Percentiles rank a stretch among this genome's conserved stretches.
phyloP scores from a whole-genome alignment of 495 filamentous ascomycete species.

The Penicillium waksmanii region DNA sequence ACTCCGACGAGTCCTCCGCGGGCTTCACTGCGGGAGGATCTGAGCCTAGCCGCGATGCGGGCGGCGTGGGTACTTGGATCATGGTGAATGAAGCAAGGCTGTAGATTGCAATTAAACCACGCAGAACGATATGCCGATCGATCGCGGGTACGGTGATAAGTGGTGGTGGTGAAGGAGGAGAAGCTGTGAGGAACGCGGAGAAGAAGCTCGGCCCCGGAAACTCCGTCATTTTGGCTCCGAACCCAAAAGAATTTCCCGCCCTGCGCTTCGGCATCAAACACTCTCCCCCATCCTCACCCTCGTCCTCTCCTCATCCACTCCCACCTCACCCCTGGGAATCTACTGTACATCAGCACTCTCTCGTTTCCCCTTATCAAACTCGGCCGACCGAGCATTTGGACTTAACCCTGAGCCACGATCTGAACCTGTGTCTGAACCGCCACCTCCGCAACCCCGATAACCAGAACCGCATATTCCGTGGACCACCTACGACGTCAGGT shows the following conservation, averaged over 20 bases:
- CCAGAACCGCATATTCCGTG: constrained; percentile 4
- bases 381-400: no score
- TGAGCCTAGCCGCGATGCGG: constrained; percentile 39
- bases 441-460: constrained; percentile 9
- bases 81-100: constrained; percentile 21
- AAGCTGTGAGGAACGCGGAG: constrained; percentile 12
- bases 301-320: constrained; percentile 4
- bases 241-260: constrained; percentile 48
- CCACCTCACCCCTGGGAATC: constrained; percentile 10
- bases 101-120: neutral
- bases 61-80: constrained; percentile 44
- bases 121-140: neutral
- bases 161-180: neutral
- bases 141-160: no score
- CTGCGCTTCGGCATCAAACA: constrained; percentile 20
- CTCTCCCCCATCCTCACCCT: constrained; percentile 2
- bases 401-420: neutral
- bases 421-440: neutral
- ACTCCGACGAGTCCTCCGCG: constrained; percentile 26
- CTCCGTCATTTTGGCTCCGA: constrained; percentile 45
- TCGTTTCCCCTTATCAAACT: no score
- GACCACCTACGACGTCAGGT: neutral
- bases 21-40: constrained; percentile 34
- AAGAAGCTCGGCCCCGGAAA: constrained; percentile 46
- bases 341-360: neutral